Conservation (phyloP, 1,284 basidiomycete species). For the Ceratobasidium sp. region DNA sequence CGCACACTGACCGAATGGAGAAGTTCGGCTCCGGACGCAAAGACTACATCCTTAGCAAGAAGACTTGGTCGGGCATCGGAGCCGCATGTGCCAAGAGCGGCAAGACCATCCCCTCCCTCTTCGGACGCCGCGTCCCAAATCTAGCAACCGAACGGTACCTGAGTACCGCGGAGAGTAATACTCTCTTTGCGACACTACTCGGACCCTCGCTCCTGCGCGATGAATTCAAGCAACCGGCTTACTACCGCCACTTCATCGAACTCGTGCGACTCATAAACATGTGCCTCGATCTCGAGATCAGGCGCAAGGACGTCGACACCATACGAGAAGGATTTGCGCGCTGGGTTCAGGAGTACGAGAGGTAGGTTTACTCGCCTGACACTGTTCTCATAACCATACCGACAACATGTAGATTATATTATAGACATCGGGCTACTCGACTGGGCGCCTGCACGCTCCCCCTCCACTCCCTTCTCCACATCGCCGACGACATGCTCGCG, state of each 20-base stretch:
- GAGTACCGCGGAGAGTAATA: slow-evolving; percentile 55
- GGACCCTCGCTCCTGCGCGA: slow-evolving; percentile 59
- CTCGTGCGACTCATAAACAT: slow-evolving; percentile 60
- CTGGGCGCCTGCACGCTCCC: slow-evolving; percentile 60
- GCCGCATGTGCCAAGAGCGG: slow-evolving; percentile 55
- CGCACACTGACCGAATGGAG: slow-evolving; percentile 16
- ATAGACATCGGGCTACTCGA: slow-evolving; percentile 55
- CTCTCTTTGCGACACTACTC: slow-evolving; percentile 61
- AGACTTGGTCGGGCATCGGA: slow-evolving; percentile 62
- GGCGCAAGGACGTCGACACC: slow-evolving; percentile 54
- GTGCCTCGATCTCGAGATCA: slow-evolving; percentile 62
- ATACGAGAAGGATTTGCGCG: slow-evolving; percentile 57
- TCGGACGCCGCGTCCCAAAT: slow-evolving; percentile 60
- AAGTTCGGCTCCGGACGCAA: slow-evolving; percentile 24
- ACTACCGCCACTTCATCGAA: slow-evolving; percentile 62
- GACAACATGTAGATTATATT: slow-evolving; percentile 58
- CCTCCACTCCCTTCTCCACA: slow-evolving; percentile 61
- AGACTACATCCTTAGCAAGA: slow-evolving; percentile 57
- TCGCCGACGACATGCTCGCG: slow-evolving; percentile 56
- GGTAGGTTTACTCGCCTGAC: slow-evolving; percentile 55
- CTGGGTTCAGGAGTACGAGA: slow-evolving; percentile 64
- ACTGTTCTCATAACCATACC: neutral
- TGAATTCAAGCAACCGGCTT: slow-evolving; percentile 55
- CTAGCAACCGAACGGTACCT: slow-evolving; percentile 51
- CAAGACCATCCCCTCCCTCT: slow-evolving; percentile 60